Evolutionary conservation across 257 asterid genomes (phyloP).

Genomic region (Solanum neorickii): DNA sequence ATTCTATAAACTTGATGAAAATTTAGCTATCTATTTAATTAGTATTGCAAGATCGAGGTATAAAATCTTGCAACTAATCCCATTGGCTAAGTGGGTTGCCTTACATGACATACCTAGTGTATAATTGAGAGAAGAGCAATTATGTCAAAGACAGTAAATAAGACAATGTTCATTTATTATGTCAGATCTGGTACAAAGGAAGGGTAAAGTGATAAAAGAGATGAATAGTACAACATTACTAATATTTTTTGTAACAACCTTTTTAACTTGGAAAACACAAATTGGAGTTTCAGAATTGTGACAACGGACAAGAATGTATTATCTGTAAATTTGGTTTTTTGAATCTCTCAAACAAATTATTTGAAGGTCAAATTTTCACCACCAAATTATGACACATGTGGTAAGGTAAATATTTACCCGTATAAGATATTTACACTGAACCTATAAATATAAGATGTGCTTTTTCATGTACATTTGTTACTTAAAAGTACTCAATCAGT

Average conservation of each 20-base stretch:
- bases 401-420: not conserved
- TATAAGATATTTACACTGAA: too few species aligned
- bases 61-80: not conserved
- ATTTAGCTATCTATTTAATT: too few species aligned
- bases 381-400: not conserved
- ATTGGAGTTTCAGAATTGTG: not conserved
- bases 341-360: not conserved
- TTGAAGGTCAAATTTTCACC: not conserved
- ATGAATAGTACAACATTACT: not conserved
- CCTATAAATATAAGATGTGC: not conserved
- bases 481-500: not conserved
- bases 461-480: not conserved
- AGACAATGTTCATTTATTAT: not conserved
- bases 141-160: not conserved
- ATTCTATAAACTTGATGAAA: not conserved
- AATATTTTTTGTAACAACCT: not conserved
- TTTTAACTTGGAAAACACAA: not conserved
- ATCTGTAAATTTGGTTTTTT: not conserved
- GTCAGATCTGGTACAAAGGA: not conserved
- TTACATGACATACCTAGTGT: not conserved
- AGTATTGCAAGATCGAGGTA: not conserved
- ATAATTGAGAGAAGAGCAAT: not conserved
- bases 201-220: not conserved
- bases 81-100: not conserved
- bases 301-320: not conserved